phyloP scores from a whole-genome alignment of 805 yeast genomes.

The Hanseniaspora occidentalis region DNA sequence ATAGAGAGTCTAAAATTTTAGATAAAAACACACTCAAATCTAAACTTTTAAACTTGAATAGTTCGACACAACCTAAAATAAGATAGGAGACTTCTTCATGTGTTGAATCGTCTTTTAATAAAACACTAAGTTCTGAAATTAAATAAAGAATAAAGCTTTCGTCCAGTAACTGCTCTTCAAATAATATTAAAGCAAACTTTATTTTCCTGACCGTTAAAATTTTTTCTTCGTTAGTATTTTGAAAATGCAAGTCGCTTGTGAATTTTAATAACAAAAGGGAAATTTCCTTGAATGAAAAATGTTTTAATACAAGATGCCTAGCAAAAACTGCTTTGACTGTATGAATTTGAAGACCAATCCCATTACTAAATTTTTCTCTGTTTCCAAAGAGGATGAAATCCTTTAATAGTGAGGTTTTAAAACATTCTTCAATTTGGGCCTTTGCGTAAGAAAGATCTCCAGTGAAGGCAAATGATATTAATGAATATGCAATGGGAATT shows the following conservation, averaged over 20 bases:
- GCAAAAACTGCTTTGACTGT: constrained; percentile 8
- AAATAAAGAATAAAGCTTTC: constrained; percentile 6
- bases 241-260: constrained; percentile 11
- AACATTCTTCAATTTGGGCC: constrained; percentile 7
- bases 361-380: constrained; percentile 7
- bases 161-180: constrained; percentile 4
- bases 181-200: constrained; percentile 10
- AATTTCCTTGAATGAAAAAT: constrained; percentile 6
- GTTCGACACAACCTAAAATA: constrained; percentile 6
- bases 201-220: constrained; percentile 13
- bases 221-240: constrained; percentile 6
- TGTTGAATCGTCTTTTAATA: constrained; percentile 6
- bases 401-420: constrained; percentile 8
- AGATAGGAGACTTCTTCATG: constrained; percentile 12
- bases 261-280: constrained; percentile 12
- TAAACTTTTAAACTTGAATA: constrained; percentile 3
- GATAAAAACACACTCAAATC: constrained; percentile 9
- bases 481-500: neutral
- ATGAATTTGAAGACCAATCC: constrained; percentile 8
- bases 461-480: neutral
- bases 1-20: constrained; percentile 9
- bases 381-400: constrained; percentile 12
- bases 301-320: constrained; percentile 1
- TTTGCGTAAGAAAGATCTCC: neutral
- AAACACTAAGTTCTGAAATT: constrained; percentile 7